phyloP scores from a whole-genome alignment of 169 alveolate genomes.

The Cyclospora cayetanensis region DNA sequence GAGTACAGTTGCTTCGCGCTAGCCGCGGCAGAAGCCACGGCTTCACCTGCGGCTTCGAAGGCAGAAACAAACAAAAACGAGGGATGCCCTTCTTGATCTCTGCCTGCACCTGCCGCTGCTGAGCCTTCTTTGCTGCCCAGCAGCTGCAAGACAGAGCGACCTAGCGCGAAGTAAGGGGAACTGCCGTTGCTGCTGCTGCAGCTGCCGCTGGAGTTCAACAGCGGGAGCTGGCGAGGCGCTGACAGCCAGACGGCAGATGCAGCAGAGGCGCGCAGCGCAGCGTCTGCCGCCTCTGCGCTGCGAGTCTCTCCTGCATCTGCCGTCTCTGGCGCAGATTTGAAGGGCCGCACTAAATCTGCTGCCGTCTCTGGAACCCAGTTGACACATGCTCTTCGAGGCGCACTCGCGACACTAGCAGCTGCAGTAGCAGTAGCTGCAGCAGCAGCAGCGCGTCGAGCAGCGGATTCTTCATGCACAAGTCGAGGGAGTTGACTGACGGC shows the following conservation, averaged over 20 bases:
- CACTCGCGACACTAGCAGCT: neutral
- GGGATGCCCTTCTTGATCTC: slow-evolving; percentile 1
- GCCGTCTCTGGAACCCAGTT: slow-evolving; percentile 50
- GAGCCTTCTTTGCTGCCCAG: slow-evolving; percentile 32
- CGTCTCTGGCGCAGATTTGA: no score
- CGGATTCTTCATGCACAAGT: slow-evolving; percentile 30
- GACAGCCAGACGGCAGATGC: slow-evolving; percentile 46
- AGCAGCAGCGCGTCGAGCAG: slow-evolving; percentile 31
- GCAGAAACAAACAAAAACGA: slow-evolving; percentile 58
- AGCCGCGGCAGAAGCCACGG: slow-evolving; percentile 53
- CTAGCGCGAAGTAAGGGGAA: neutral
- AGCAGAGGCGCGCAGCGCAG: neutral
- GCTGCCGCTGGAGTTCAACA: slow-evolving; percentile 53
- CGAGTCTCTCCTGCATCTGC: slow-evolving; percentile 9
- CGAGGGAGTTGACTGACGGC: slow-evolving; percentile 16
- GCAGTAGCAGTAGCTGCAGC: slow-evolving; percentile 42
- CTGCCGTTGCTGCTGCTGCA: slow-evolving; percentile 34
- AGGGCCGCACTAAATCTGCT: slow-evolving; percentile 39
- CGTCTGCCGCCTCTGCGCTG: slow-evolving; percentile 27
- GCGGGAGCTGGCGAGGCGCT: neutral
- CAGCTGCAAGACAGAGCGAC: slow-evolving; percentile 4
- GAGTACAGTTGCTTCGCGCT: slow-evolving; percentile 43
- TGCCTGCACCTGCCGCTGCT: slow-evolving; percentile 55
- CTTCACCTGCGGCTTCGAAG: slow-evolving; percentile 53
- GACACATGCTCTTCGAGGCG: neutral